These are phyloP conservation scores for Chloromonas sp. DNA, from an alignment of 163 green algal genomes.

Conservation along the genomic window DNA sequence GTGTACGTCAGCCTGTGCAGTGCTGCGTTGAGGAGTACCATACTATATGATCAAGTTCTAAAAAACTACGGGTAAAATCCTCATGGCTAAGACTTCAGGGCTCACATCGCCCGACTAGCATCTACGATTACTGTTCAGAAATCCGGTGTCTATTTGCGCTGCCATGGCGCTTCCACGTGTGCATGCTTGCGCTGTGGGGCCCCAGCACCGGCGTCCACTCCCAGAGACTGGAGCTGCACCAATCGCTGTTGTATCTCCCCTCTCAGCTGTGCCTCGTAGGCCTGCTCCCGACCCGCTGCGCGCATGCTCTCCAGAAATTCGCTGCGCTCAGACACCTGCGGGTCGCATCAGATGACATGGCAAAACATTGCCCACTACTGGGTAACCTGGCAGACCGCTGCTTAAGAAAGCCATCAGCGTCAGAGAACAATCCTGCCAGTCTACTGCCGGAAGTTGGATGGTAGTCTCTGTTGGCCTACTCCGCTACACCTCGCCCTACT, in stretches of 20 bases:
- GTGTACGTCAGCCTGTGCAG: no score
- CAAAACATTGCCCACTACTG: neutral
- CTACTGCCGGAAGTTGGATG: neutral
- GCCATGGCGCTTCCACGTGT: no score
- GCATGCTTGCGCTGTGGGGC: neutral
- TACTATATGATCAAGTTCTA: no score
- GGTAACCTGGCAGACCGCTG: neutral
- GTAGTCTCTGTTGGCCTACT: no score
- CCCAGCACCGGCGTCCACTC: neutral
- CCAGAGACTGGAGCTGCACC: neutral
- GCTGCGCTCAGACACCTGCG: constrained; percentile 22
- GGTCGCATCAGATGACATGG: neutral
- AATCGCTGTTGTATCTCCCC: constrained; percentile 12
- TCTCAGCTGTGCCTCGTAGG: constrained; percentile 23
- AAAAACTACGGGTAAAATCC: no score
- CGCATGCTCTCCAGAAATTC: constrained; percentile 37
- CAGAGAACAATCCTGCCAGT: neutral
- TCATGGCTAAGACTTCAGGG: no score
- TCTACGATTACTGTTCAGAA: no score
- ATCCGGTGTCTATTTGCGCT: no score
- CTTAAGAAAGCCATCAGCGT: neutral
- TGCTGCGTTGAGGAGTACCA: no score
- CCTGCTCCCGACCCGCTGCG: neutral
- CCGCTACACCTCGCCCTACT: neutral
- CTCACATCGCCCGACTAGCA: no score